Base-by-base conservation (phyloP, 306 rosid species). In the Begonia peltatifolia region DNA sequence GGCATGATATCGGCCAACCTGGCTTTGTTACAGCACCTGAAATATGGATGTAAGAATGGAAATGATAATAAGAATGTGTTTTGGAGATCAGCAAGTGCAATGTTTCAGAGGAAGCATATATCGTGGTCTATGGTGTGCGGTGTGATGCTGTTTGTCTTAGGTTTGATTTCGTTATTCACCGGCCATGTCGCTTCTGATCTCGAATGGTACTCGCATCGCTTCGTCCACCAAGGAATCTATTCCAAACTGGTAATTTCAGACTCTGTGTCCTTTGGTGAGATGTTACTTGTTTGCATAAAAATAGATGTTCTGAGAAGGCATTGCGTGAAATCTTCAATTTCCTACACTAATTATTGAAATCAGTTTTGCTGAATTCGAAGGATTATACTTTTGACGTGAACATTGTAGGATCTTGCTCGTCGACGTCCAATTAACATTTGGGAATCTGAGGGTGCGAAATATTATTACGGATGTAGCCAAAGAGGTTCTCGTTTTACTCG, bases 161-260 rank as follows among this genome's bases (percentile, higher is more conserved):
- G 99, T 60, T 70, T 92, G 35, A 69, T 92, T 52, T 92, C 99
- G 11, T 90, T 92, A 30, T 69, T 92, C 65, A 86, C 96, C 1
- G 99, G 96, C 47, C 99, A 92, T 25, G 75, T 86, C 4, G 94
- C 81, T 16, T 92, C 99, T 77, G 79, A 92, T 70, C 87, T 86
- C 63, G 99, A 90, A 63, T 90, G 92, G 92, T 92, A 92, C 71
- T 83, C 93, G 15, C 94, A 78, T 36, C 87, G 87, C 59, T 63
- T 88, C 41, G 79, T 56, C 18, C 75, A 65, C 59, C 81, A 53
- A 68, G 47, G 71, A 41, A 65, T 85, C 52, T 84, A 82, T 75
- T 64, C 82, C 48, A 43, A 61, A 53, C 72, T 67, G 85, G 87
- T 79, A 73, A 42, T 50, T 36, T 9, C 35, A 41, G 41, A 14